Evolutionary conservation across 345 rosid genomes (phyloP), one percentile per base, ranked within the genome.

Genomic region (Lepidium aucheri): DNA sequence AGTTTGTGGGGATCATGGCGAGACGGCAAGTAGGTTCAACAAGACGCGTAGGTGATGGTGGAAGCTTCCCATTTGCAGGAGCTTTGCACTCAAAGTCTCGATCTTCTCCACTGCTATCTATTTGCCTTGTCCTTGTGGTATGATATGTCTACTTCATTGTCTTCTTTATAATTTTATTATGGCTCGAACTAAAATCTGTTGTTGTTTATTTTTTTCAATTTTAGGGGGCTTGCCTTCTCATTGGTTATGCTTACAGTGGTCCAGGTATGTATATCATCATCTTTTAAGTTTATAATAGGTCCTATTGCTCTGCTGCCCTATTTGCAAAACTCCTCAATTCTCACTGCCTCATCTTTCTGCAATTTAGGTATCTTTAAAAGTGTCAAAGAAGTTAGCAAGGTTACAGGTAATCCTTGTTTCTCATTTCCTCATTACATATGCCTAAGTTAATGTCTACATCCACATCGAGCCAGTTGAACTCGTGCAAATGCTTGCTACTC

Each of bases 141-240:
- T 33, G 55, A 7, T 15, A 57, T 66, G 1, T 42, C 5, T 51
- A 34, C 36, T 38, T 13, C 12, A 47, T 33, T 16, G 8, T 11
- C 5, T 38, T n/a, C 41, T 16, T 52, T 32, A 28, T 28, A 28
- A 28, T 5, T 28, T 28, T 6, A 28, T 28, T 5, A 28, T 20
- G 39, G 14, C 30, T 0, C 57, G 39, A 16, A 34, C 45, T 40
- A 9, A 8, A 36, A 20, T 35, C 46, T 11, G 5, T n/a, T 17
- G 15, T 28, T 52, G 14, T 46, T 50, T 36, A n/a, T 45, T 62
- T 33, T 2, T 20, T 22, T 9, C 26, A 28, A 44, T 28, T 75
- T 64, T 85, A 93, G 97, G 99, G 97, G 52, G 89, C 90, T 8
- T 75, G 85, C 46, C 83, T 94, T 47, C 89, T 94, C 44, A 76